These are phyloP conservation scores for Orobanche coerulescens DNA, from an alignment of 257 asterid species.

Conservation along the genomic window DNA sequence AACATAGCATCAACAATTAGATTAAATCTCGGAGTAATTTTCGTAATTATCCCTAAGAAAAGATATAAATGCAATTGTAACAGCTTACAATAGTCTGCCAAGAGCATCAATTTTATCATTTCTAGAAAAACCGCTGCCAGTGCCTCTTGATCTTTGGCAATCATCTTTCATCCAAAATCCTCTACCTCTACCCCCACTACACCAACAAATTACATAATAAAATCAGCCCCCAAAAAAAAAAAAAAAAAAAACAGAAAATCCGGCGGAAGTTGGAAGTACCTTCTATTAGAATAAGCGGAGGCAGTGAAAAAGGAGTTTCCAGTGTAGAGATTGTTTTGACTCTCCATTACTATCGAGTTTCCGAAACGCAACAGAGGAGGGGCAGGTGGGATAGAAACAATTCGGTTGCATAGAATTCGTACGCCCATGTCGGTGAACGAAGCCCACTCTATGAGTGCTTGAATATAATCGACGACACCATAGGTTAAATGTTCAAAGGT, in stretches of 20 bases:
- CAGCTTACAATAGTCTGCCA: constrained; percentile 68
- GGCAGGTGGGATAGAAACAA: constrained; percentile 20
- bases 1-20: no score
- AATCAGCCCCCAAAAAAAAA: no score
- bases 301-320: constrained; percentile 34
- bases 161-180: constrained; percentile 32
- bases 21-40: no score
- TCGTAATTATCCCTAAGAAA: no score
- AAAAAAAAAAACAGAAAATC: no score
- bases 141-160: constrained; percentile 37
- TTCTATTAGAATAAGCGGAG: constrained; percentile 33
- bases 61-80: not conserved
- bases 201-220: no score
- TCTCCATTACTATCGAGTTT: constrained; percentile 38
- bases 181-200: constrained; percentile 48
- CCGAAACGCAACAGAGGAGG: constrained; percentile 20
- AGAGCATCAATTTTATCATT: constrained; percentile 69
- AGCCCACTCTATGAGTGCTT: no score
- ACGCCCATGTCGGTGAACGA: constrained; percentile 19
- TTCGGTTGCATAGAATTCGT: constrained; percentile 34
- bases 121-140: constrained; percentile 34
- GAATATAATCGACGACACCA: no score
- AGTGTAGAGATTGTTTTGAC: constrained; percentile 8
- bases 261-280: no score
- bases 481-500: no score